Conservation (phyloP, 139 green algal genomes). For the Chlorella vulgaris region DNA sequence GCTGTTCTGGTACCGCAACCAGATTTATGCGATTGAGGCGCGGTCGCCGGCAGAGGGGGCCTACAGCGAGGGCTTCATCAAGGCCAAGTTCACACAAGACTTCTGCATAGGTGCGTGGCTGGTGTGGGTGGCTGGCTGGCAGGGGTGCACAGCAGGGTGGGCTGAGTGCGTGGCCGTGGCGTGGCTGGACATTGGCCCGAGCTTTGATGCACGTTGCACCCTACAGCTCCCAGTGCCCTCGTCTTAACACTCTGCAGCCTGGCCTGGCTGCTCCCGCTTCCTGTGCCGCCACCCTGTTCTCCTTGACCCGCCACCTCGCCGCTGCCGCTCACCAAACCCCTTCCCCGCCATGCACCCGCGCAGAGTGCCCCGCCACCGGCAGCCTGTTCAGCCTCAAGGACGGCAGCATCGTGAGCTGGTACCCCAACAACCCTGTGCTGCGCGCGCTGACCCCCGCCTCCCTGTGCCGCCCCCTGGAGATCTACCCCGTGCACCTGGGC, state of each 20-base stretch:
- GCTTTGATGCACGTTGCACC: no score
- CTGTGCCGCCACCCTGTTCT: no score
- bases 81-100: slow-evolving; percentile 93
- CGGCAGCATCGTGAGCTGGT: slow-evolving; percentile 91
- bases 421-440: slow-evolving; percentile 92
- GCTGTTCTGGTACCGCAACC: slow-evolving; percentile 98
- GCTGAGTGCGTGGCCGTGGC: no score
- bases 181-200: no score
- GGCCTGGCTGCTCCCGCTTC: no score
- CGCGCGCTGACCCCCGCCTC: slow-evolving; percentile 76
- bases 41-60: slow-evolving; percentile 94
- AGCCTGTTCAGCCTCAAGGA: slow-evolving; percentile 92
- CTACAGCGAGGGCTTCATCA: slow-evolving; percentile 95
- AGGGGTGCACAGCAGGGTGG: no score
- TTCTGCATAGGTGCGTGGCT: slow-evolving; percentile 22
- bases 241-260: no score
- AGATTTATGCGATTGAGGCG: slow-evolving; percentile 92
- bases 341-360: slow-evolving; percentile 50
- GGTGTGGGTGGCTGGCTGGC: not conserved
- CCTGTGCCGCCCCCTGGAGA: slow-evolving; percentile 68
- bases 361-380: slow-evolving; percentile 92
- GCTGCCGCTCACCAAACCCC: not conserved
- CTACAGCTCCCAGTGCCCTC: no score
- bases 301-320: not conserved
- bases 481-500: slow-evolving; percentile 85